Percentiles rank a stretch among this genome's conserved stretches.
Conservation (phyloP, 75 land plant species). For the Selaginella tamariscina region DNA sequence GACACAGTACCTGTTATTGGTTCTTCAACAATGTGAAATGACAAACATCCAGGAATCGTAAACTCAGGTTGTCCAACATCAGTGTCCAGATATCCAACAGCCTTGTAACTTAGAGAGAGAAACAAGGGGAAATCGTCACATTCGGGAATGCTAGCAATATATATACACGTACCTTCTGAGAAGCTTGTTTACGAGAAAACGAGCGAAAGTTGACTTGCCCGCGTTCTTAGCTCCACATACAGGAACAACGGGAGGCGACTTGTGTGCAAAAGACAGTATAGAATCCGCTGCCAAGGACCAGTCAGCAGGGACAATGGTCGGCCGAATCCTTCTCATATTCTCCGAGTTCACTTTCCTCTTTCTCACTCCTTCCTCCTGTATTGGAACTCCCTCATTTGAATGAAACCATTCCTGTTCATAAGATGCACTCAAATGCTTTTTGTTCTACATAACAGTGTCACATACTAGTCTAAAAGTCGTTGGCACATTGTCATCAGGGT, state of each 20-base stretch:
- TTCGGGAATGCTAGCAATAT: not conserved
- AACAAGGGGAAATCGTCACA: not conserved
- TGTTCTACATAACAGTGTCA: not conserved
- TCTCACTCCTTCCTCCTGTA: not conserved
- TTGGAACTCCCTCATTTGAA: not conserved
- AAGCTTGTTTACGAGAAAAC: constrained; percentile 58
- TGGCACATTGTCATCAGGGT: not conserved
- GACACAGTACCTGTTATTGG: constrained; percentile 43
- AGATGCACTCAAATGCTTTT: not conserved
- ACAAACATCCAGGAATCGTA: constrained; percentile 65
- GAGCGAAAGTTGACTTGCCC: constrained; percentile 87
- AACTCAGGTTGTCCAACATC: constrained; percentile 91
- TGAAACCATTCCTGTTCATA: not conserved
- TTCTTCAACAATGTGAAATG: constrained; percentile 52
- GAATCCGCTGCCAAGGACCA: not conserved
- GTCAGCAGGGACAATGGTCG: not conserved
- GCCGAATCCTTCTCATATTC: not conserved
- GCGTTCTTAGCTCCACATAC: constrained; percentile 70
- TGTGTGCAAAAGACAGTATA: not conserved
- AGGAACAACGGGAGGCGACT: constrained; percentile 30
- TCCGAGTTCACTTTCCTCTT: not conserved
- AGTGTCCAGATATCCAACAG: constrained; percentile 75
- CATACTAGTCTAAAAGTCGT: not conserved
- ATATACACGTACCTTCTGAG: constrained; percentile 27
- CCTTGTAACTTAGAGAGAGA: constrained; percentile 30